Evolutionary conservation across 164 flowering plant genomes (phyloP).

Genomic region (Chimonanthus praecox): DNA sequence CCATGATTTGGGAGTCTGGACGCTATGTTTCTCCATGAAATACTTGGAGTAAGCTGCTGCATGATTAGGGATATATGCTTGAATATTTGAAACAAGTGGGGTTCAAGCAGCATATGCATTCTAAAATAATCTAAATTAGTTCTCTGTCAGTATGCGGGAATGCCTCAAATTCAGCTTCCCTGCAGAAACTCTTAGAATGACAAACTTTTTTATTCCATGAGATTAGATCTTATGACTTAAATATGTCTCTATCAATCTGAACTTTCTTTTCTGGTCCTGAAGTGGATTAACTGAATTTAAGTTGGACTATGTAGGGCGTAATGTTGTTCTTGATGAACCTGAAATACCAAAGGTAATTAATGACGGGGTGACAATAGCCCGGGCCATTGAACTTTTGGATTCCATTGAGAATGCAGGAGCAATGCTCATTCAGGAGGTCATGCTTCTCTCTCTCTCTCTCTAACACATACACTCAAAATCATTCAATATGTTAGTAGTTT

Average conservation of each 20-base stretch:
- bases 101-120: too few relatives aligned
- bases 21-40: too few relatives aligned
- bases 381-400: slow-evolving; percentile 80
- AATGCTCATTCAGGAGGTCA: slow-evolving; percentile 77
- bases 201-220: not conserved
- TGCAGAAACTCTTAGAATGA: too few relatives aligned
- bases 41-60: too few relatives aligned
- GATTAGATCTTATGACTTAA: not conserved
- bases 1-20: too few relatives aligned
- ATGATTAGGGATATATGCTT: too few relatives aligned
- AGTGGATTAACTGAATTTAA: not conserved
- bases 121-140: too few relatives aligned
- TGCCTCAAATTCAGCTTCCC: too few relatives aligned
- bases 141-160: too few relatives aligned
- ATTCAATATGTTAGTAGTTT: not conserved
- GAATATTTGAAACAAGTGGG: too few relatives aligned
- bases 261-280: not conserved
- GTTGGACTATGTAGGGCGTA: slow-evolving; percentile 60
- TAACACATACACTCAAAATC: not conserved
- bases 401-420: slow-evolving; percentile 85
- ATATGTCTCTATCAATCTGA: not conserved
- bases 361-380: slow-evolving; percentile 92
- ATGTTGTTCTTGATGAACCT: slow-evolving; percentile 77
- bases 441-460: slow-evolving; percentile 3
- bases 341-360: slow-evolving; percentile 58